Evolutionary conservation across 2,329 filamentous ascomycete genomes (phyloP).

Genomic region (Seiridium unicorne): DNA sequence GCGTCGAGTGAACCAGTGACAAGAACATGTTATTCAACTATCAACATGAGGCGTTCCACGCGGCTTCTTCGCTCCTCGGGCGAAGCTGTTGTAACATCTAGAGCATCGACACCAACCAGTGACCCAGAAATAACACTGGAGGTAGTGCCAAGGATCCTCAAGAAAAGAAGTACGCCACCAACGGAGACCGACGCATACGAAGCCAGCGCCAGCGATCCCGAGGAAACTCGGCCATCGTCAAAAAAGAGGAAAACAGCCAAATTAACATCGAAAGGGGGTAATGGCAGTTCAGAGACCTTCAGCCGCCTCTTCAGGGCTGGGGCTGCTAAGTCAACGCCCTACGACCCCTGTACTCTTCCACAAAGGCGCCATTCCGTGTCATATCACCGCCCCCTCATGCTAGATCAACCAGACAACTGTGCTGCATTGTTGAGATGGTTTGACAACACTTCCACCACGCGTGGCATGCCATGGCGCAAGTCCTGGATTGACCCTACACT

Average conservation of each 20-base stretch:
- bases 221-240: neutral
- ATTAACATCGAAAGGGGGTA: neutral
- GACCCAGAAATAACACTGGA: no score
- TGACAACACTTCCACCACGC: constrained; percentile 41
- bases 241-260: neutral
- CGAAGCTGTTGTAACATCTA: neutral
- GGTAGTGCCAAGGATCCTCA: neutral
- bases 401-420: constrained; percentile 35
- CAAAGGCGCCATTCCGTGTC: constrained; percentile 31
- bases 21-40: neutral
- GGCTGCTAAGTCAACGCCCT: neutral
- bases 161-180: neutral
- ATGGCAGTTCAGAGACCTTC: constrained; percentile 10
- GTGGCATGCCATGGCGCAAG: constrained; percentile 61
- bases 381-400: constrained; percentile 51
- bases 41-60: neutral
- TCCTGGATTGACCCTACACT: constrained; percentile 48
- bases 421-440: constrained; percentile 50
- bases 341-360: constrained; percentile 19
- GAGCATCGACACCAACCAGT: neutral
- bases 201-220: neutral
- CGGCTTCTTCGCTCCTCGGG: neutral
- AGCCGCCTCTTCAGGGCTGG: constrained; percentile 19
- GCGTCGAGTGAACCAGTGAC: neutral
- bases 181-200: constrained; percentile 1